phyloP scores from a whole-genome alignment of 805 yeast genomes.

The Metschnikowia similis region DNA sequence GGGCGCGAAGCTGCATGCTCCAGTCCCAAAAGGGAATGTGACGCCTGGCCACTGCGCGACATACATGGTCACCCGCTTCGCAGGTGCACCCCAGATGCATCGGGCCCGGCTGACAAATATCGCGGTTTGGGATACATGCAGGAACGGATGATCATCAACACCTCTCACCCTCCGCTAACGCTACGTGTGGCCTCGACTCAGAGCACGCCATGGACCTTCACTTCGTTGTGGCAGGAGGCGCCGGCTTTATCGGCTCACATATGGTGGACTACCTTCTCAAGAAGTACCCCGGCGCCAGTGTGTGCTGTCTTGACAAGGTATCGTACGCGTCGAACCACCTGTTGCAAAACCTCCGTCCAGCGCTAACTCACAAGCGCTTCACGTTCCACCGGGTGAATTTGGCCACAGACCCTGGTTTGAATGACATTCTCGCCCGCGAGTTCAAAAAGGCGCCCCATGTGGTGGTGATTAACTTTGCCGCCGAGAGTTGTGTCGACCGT shows the following conservation, averaged over 20 bases:
- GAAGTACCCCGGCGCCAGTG: constrained; percentile 24
- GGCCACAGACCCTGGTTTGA: constrained; percentile 18
- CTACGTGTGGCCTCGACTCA: neutral
- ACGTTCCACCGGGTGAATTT: constrained; percentile 33
- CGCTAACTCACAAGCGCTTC: constrained; percentile 18
- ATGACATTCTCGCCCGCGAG: constrained; percentile 10
- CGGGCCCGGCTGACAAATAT: no score
- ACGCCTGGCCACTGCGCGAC: neutral
- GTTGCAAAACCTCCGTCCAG: constrained; percentile 18
- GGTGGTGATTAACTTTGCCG: constrained; percentile 49
- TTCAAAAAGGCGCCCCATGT: constrained; percentile 4
- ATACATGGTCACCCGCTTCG: neutral
- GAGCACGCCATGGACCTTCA: neutral
- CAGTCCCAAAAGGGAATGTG: neutral
- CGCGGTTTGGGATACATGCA: neutral
- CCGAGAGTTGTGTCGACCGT: constrained; percentile 52
- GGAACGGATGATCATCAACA: neutral
- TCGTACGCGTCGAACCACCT: constrained; percentile 41
- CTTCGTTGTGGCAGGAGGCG: constrained; percentile 51
- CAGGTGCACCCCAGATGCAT: neutral
- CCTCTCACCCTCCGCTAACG: neutral
- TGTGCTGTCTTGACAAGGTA: constrained; percentile 45
- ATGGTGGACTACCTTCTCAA: constrained; percentile 33
- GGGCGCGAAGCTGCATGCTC: neutral
- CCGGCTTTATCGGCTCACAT: constrained; percentile 55